Evolutionary conservation across 2,329 filamentous ascomycete species (phyloP), one percentile per base, ranked within the genome.

Genomic region (Sphaerostilbella broomeana): DNA sequence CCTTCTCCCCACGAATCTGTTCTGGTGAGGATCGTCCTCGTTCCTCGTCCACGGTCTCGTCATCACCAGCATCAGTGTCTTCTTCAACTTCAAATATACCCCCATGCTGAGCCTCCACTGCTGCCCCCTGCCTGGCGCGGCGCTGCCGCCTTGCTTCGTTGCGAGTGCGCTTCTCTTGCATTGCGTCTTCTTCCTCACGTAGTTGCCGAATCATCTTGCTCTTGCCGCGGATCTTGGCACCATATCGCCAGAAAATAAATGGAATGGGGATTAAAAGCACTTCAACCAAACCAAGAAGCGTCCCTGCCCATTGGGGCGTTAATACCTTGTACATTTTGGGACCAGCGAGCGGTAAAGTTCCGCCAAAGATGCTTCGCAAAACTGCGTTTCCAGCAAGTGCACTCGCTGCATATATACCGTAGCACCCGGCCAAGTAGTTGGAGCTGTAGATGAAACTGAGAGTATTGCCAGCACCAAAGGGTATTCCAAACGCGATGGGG

Each of bases 371-470:
- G 41, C 76, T 82, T 22, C 87, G 69, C 12, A 86, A 69, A 2
- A 94, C 82, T 0, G 83, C 77, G 50, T 92, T 94, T 0, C 85
- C 84, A 0, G 86, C 86, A 22, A 94, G 67, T 0, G 87, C 86
- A 3, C 79, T 85, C 1, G 87, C 86, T 1, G 86, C 80, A 55
- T 88, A 94, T 50, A 92, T 83, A 4, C 81, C 81, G 50, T 94
- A 94, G 6, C 79, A 77, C 33, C 82, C 74, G 0, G 86, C 84
- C 4, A 94, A 66, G 56, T 94, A 94, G 52, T 87, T 92, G 5
- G 73, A 77, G 0, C 81, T 77, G 54, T 94, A 92, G 54, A 94
- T 89, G 64, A 94, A 94, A 25, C 85, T 78, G 3, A 79, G 71
- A 7, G 76, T 80, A 52, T 90, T 92, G 0, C 86, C 86, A 0